Evolutionary conservation across 805 yeast genomes (phyloP).

Genomic region (Sugiyamaella valdiviana): DNA sequence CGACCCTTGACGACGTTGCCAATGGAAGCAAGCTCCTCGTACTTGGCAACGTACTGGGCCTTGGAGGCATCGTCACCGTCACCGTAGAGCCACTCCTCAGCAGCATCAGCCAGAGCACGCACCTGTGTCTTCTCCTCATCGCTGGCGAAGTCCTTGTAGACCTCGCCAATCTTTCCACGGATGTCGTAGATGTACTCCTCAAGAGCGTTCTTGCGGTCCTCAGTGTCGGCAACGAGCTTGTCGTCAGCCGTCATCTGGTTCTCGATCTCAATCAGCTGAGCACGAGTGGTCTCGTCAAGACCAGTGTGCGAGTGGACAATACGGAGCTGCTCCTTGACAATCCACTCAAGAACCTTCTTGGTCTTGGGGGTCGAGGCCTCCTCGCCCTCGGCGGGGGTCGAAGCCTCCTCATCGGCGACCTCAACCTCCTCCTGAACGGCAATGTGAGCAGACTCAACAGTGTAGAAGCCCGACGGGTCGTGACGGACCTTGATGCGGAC

Average conservation of each 20-base stretch:
- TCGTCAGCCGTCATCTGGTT: slow-evolving; percentile 79
- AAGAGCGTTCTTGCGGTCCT: slow-evolving; percentile 95
- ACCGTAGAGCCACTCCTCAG: slow-evolving; percentile 98
- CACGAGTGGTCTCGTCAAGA: slow-evolving; percentile 57
- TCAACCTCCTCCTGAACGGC: slow-evolving; percentile 85
- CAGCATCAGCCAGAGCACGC: slow-evolving; percentile 62
- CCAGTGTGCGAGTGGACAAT: slow-evolving; percentile 50
- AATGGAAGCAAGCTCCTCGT: slow-evolving; percentile 90
- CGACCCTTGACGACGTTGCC: slow-evolving; percentile 96
- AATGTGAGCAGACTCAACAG: slow-evolving; percentile 89
- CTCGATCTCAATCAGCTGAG: slow-evolving; percentile 72
- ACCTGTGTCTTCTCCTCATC: slow-evolving; percentile 84
- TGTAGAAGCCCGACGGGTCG: slow-evolving; percentile 93
- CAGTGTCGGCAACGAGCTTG: slow-evolving; percentile 96
- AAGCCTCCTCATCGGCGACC: slow-evolving; percentile 61
- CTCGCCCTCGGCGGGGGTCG: slow-evolving; percentile 40
- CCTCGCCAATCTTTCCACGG: slow-evolving; percentile 94
- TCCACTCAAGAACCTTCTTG: slow-evolving; percentile 85
- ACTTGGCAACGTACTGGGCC: slow-evolving; percentile 95
- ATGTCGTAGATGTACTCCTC: slow-evolving; percentile 98
- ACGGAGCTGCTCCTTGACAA: slow-evolving; percentile 75
- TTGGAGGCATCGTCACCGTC: slow-evolving; percentile 95
- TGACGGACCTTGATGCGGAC: slow-evolving; percentile 92
- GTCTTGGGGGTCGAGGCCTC: slow-evolving; percentile 65
- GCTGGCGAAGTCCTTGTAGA: slow-evolving; percentile 79